These are phyloP conservation scores for Suhomyces taliae DNA, from an alignment of 1,139 yeast species.

Conservation along the genomic window DNA sequence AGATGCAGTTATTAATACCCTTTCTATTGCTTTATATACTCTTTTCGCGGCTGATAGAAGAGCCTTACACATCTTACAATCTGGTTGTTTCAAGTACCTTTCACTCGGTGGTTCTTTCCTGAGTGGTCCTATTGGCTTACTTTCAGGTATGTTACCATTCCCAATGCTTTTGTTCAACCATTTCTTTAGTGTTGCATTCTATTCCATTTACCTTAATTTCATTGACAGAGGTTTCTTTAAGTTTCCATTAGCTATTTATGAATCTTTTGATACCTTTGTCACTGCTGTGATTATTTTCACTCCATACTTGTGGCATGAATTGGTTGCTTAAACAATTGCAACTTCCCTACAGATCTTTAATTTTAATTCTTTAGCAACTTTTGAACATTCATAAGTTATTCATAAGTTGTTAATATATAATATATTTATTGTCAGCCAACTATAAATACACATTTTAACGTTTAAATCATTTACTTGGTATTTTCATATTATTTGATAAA, in stretches of 20 bases:
- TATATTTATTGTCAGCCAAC: no score
- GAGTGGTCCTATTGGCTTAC: conserved; percentile 75
- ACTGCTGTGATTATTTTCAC: conserved; percentile 80
- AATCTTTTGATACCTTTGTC: conserved; percentile 64
- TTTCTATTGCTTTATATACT: conserved; percentile 86
- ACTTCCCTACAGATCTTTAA: background rate
- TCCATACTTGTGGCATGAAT: conserved; percentile 64
- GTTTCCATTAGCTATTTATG: conserved; percentile 72
- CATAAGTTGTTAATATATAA: no score
- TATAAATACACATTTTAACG: no score
- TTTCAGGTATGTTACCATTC: conserved; percentile 77
- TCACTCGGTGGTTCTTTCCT: conserved; percentile 80
- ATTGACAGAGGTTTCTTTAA: conserved; percentile 60
- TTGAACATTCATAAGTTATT: no score
- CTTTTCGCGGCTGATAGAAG: conserved; percentile 83
- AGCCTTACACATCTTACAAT: conserved; percentile 68
- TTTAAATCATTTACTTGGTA: no score
- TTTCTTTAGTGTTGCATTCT: conserved; percentile 88
- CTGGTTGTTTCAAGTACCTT: conserved; percentile 88
- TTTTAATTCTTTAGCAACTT: no score
- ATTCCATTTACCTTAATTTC: conserved; percentile 72
- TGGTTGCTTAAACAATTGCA: conserved; percentile 19
- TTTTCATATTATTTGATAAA: no score
- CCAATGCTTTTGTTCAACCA: conserved; percentile 78
- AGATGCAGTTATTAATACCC: conserved; percentile 83